Base-by-base conservation (phyloP, 2,329 filamentous ascomycete species). In the Metarhizium brunneum region DNA sequence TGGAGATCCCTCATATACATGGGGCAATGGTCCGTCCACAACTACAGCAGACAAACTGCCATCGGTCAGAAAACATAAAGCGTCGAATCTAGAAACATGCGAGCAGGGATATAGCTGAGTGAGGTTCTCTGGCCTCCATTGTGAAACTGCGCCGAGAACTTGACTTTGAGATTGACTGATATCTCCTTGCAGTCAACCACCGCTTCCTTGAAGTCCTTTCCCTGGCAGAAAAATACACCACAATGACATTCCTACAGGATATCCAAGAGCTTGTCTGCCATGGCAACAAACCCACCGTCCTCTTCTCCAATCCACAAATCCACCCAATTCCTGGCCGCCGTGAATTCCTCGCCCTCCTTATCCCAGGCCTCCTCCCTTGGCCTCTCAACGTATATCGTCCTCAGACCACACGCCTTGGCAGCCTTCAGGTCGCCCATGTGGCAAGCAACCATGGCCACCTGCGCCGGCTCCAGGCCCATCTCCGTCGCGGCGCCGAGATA, bases 361-460 rank as follows among this genome's bases (percentile, higher is more conserved):
- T 64, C 63, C 81, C 81, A 86, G 6, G 73, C 75, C 69, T 92
- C 88, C 69, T 95, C 89, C 47, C 68, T 61, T 3, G 70, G 67
- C 56, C 89, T 75, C 71, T 89, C 87, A 2, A 94, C 82, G 66
- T 91, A 94, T 2, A 94, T 76, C 0, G 87, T 89, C 62, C 79
- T 76, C 58, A 91, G 71, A 0, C 89, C 89, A 57, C 75, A 78
- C 2, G 63, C 66, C 62, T 82, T 83, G 4, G 89, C 89, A 0
- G 79, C 86, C 58, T 81, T 73, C 54, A 94, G 70, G 68, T 92
- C 89, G 6, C 65, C 68, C 56, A 92, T 71, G 70, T 92, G 88
- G 42, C 88, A 84, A 16, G 90, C 89, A 20, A 94, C 87, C 81
- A 94, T 83, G 20, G 83, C 86, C 56, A 89, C 86, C 64, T 91